These are phyloP conservation scores for Adansonia gregorii DNA, from an alignment of 441 rosid species.

Conservation along the genomic window DNA sequence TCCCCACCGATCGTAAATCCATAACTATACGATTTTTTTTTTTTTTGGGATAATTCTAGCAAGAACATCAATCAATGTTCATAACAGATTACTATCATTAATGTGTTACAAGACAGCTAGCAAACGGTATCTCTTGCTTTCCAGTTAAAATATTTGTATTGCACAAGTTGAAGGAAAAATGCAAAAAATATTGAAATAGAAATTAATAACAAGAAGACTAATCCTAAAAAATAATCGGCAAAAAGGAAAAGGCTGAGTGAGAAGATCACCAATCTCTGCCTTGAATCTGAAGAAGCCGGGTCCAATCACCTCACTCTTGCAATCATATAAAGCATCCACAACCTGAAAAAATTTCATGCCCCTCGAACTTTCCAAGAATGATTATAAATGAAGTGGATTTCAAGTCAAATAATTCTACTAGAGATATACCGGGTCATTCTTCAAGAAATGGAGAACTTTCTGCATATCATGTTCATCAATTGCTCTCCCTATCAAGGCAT, in stretches of 20 bases:
- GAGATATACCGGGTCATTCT: conserved; percentile 80
- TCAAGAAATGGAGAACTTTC: conserved; percentile 82
- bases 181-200: neutral
- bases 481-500: conserved; percentile 98
- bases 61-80: neutral
- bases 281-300: conserved; percentile 98
- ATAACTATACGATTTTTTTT: neutral
- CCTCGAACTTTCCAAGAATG: conserved; percentile 21
- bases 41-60: neutral
- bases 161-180: conserved; percentile 8
- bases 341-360: conserved; percentile 51
- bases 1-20: neutral
- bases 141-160: neutral
- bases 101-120: conserved; percentile 7
- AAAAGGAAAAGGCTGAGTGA: conserved; percentile 22
- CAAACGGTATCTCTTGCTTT: conserved; percentile 7
- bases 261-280: conserved; percentile 90
- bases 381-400: neutral
- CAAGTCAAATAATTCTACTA: conserved; percentile 26
- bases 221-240: conserved; percentile 20
- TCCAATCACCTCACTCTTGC: conserved; percentile 99
- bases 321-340: conserved; percentile 95
- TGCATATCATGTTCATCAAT: conserved; percentile 96
- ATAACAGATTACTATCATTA: neutral
- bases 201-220: neutral